Percentiles rank a stretch among this genome's conserved stretches.
Conservation (phyloP, 106 monocot genomes). For the Dendrobium nobile region DNA sequence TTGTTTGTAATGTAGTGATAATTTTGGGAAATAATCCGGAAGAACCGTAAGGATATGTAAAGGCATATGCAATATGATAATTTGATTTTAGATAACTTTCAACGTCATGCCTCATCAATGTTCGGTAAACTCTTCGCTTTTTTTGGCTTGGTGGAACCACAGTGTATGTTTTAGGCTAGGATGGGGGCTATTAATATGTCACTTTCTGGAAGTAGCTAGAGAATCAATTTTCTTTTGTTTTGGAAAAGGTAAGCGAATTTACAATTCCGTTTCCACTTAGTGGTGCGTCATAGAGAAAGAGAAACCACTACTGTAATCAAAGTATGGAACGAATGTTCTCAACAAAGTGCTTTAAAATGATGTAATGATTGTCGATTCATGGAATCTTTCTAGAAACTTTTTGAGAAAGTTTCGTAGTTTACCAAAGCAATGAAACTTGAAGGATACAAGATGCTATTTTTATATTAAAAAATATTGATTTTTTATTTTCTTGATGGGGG, state of each 20-base stretch:
- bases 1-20: not conserved
- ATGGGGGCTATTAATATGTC: not conserved
- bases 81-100: not conserved
- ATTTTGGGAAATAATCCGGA: not conserved
- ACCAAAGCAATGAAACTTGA: not conserved
- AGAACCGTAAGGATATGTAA: not conserved
- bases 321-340: not conserved
- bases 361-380: not conserved
- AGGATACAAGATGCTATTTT: not conserved
- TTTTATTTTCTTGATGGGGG: not conserved
- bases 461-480: not conserved
- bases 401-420: not conserved
- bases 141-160: not conserved
- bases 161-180: not conserved
- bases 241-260: not conserved
- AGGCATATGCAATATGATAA: not conserved
- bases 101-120: not conserved
- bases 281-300: not conserved
- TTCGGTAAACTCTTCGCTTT: not conserved
- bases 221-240: not conserved
- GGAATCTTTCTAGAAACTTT: not conserved
- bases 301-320: not conserved
- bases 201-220: not conserved
- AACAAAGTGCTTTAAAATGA: not conserved
- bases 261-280: not conserved